phyloP scores from a whole-genome alignment of 768 basidiomycete genomes.

The Mycena filopes region DNA sequence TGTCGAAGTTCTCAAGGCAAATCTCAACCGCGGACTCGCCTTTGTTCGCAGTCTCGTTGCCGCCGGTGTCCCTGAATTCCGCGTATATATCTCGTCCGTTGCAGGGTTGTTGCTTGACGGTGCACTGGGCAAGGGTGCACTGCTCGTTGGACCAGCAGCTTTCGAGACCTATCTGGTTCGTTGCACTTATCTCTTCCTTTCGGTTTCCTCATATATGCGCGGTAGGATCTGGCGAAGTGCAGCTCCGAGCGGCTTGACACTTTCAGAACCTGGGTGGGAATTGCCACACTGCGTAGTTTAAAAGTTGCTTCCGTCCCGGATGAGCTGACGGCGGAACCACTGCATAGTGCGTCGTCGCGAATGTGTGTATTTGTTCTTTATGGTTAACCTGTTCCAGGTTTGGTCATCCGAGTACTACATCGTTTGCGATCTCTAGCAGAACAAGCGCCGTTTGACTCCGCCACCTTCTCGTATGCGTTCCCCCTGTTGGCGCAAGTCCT shows the following conservation, averaged over 20 bases:
- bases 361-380: background rate
- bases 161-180: constrained; percentile 84
- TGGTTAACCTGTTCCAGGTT: constrained; percentile 52
- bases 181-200: constrained; percentile 3
- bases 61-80: constrained; percentile 61
- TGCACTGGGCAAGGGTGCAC: constrained; percentile 66
- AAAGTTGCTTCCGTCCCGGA: constrained; percentile 75
- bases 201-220: background rate
- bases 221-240: constrained; percentile 73
- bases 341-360: constrained; percentile 60
- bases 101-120: constrained; percentile 72
- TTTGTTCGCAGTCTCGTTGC: constrained; percentile 73
- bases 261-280: constrained; percentile 77
- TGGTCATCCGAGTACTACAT: constrained; percentile 88
- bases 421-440: constrained; percentile 85
- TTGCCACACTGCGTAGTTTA: constrained; percentile 84
- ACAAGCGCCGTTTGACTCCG: constrained; percentile 82
- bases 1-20: constrained; percentile 64
- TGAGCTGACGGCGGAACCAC: constrained; percentile 75
- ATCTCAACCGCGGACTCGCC: constrained; percentile 73
- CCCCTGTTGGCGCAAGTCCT: constrained; percentile 81
- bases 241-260: constrained; percentile 80
- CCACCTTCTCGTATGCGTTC: constrained; percentile 85
- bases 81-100: constrained; percentile 65
- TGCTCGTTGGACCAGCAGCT: constrained; percentile 69